phyloP scores from a whole-genome alignment of 805 yeast genomes.

The Hanseniaspora thailandica region DNA sequence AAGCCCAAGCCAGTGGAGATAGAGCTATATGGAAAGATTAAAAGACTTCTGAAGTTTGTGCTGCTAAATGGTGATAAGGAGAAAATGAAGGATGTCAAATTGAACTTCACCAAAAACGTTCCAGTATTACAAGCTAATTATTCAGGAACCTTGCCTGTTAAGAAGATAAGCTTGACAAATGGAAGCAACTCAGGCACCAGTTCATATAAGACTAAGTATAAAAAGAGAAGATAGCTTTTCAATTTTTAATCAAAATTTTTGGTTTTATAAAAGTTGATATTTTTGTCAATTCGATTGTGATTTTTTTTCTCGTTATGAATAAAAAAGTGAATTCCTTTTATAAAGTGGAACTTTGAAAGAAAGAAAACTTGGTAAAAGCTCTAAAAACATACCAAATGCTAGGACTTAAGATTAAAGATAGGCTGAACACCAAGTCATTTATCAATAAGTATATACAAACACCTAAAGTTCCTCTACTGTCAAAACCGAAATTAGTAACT shows the following conservation, averaged over 20 bases:
- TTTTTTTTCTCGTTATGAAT: neutral
- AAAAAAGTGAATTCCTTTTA: neutral
- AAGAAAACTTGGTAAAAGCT: no score
- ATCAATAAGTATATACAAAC: conserved; percentile 15
- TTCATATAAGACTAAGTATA: neutral
- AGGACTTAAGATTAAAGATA: neutral
- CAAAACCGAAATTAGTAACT: conserved; percentile 39
- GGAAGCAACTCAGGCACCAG: neutral
- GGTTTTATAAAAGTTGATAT: neutral
- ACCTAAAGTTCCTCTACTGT: conserved; percentile 14
- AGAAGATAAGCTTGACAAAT: conserved; percentile 17
- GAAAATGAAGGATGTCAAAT: neutral
- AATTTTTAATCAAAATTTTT: neutral
- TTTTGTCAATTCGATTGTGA: neutral
- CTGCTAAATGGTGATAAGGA: conserved; percentile 24
- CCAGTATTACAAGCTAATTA: conserved; percentile 68
- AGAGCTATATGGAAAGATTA: conserved; percentile 33
- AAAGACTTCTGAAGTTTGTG: conserved; percentile 38
- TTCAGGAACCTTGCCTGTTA: conserved; percentile 67
- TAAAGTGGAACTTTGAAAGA: no score
- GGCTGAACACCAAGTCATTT: neutral
- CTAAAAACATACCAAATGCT: neutral
- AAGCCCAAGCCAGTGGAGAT: conserved; percentile 37
- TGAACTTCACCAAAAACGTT: conserved; percentile 29
- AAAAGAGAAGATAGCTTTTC: neutral